A percentile compares a stretch with the other conserved stretches of the same genome.
Evolutionary conservation across 805 yeast genomes (phyloP).

Genomic region (Kodamaea kakaduensis): DNA sequence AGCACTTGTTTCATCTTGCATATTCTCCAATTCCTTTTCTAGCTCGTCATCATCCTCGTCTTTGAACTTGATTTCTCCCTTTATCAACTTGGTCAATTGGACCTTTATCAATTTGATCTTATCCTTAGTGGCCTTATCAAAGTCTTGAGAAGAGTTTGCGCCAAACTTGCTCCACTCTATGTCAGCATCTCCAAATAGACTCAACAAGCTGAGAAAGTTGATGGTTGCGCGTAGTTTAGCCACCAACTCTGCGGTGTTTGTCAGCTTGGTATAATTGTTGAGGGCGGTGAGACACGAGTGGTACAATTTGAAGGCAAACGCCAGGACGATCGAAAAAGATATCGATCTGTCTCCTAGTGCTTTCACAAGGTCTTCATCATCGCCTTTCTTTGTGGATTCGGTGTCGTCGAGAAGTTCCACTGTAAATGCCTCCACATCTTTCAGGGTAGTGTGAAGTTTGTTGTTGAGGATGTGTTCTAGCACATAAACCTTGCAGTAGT

Average conservation of each 20-base stretch:
- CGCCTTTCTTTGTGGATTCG: conserved; percentile 52
- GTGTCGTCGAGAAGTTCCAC: conserved; percentile 63
- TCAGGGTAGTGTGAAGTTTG: conserved; percentile 53
- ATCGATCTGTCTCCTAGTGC: conserved; percentile 51
- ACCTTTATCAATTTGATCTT: conserved; percentile 35
- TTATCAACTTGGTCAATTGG: conserved; percentile 36
- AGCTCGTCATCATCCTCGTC: conserved; percentile 22
- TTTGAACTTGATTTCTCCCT: conserved; percentile 29
- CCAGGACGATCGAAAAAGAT: conserved; percentile 26
- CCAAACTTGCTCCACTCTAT: conserved; percentile 33
- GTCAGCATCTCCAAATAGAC: conserved; percentile 23
- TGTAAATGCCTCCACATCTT: conserved; percentile 57
- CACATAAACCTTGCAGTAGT: conserved; percentile 65
- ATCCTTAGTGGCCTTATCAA: conserved; percentile 25
- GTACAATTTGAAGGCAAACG: conserved; percentile 35
- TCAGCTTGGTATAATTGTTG: conserved; percentile 17
- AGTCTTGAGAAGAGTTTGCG: conserved; percentile 20
- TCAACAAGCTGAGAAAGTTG: conserved; percentile 29
- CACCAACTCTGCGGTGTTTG: conserved; percentile 27
- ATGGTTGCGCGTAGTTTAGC: conserved; percentile 34
- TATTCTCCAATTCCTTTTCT: conserved; percentile 25
- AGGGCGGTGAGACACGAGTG: conserved; percentile 29
- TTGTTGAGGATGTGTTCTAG: conserved; percentile 65
- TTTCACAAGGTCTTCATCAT: conserved; percentile 37
- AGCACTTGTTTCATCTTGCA: conserved; percentile 13